Base-by-base conservation (phyloP, 2,329 filamentous ascomycete species). In the Leptographium wingfieldii region DNA sequence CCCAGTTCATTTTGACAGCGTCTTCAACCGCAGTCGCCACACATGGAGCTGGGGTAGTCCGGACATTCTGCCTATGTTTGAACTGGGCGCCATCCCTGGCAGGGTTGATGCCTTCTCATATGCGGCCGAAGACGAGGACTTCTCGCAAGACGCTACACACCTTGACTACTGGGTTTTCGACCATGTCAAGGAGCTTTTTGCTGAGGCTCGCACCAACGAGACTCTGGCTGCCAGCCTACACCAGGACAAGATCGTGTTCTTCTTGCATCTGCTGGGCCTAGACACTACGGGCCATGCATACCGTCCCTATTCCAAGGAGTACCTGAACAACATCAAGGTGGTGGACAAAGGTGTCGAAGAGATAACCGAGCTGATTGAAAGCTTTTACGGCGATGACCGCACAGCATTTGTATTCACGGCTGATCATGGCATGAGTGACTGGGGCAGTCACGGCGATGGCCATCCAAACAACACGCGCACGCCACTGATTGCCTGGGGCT, bases 21-120 rank as follows among this genome's bases (percentile, higher is more conserved):
- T 99, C 12, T 99, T 99, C 81, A 99, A 99, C 71, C 84, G 90
- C 63, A 97, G 92, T 70, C 80, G 87, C 54, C 95, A 99, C 74
- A 99, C 95, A 9, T 99, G 94, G 94, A 96, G 92, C 72, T 99
- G 94, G 94, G 94, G 94, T 2, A 96, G 92, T 69, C 94, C 94
- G 1, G 94, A 99, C 73, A 99, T 99, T 68, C 74, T 99, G 65
- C 89, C 89, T 59, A 99, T 99, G 94, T 99, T 99, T 70, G 85
- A 95, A 69, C 82, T 91, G 60, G 94, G 94, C n/a, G 92, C 94
- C 29, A 84, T 89, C 11, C 87, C 89, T 0, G 92, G 92, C 9
- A 81, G 87, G 63, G 88, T 99, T 1, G 89, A 96, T 72, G 87
- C 90, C n/a, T 87, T 86, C 65, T 89, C 80, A 61, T 99, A 99